Conservation (phyloP, 2,329 filamentous ascomycete genomes). For the Claviceps digitariae region DNA sequence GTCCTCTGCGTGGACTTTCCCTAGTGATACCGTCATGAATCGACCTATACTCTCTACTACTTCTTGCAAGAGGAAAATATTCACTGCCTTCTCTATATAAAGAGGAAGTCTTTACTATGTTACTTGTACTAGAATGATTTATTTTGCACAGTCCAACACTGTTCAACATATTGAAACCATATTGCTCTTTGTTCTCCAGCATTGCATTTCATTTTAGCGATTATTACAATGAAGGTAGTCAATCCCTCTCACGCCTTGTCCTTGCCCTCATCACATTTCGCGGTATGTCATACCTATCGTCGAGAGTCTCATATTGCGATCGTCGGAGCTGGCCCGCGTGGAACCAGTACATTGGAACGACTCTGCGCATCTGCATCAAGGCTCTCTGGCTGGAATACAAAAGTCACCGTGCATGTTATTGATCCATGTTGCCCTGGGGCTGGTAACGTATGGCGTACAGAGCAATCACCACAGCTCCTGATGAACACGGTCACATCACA, state of each 20-base stretch:
- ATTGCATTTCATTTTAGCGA: neutral
- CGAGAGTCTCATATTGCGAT: constrained; percentile 3
- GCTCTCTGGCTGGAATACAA: neutral
- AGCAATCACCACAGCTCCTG: constrained; percentile 4
- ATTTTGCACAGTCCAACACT: neutral
- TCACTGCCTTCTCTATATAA: neutral
- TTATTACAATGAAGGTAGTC: neutral
- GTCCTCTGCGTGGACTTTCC: neutral
- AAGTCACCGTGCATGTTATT: constrained; percentile 2
- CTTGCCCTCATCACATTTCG: neutral
- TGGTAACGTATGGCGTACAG: constrained; percentile 4
- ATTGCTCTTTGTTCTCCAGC: neutral
- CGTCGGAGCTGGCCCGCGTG: constrained; percentile 4
- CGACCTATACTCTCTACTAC: neutral
- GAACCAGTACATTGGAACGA: constrained; percentile 4
- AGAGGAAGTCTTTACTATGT: too few species aligned
- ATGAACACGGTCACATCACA: constrained; percentile 6
- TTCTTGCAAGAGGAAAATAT: neutral
- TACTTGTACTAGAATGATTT: too few species aligned
- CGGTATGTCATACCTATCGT: neutral
- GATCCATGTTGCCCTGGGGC: constrained; percentile 2
- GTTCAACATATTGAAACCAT: neutral
- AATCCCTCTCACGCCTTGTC: neutral
- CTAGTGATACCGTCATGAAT: neutral
- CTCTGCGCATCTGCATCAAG: constrained; percentile 2